Percentiles rank a stretch among this genome's conserved stretches.
These are phyloP conservation scores for Lanmaoa pseudosensibilis DNA, from an alignment of 768 basidiomycete genomes.

Conservation along the genomic window DNA sequence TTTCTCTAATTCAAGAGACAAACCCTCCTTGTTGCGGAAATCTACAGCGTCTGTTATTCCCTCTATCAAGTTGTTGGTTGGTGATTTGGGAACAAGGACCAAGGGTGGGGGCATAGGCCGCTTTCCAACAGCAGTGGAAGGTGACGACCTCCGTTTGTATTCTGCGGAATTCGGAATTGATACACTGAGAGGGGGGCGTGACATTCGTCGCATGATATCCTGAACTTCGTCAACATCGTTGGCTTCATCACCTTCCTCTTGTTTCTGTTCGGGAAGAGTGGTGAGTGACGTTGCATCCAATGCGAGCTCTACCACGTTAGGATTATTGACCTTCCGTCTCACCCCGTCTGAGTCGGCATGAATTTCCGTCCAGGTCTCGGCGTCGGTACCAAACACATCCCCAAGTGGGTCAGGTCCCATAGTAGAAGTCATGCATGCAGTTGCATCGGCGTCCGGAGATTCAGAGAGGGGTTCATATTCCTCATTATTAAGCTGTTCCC, in stretches of 20 bases:
- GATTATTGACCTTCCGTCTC: constrained; percentile 30
- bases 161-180: constrained; percentile 44
- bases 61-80: constrained; percentile 32
- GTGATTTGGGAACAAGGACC: constrained; percentile 44
- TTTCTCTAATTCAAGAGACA: constrained; percentile 28
- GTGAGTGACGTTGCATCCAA: constrained; percentile 45
- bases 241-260: constrained; percentile 34
- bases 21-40: constrained; percentile 18
- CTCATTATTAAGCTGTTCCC: constrained; percentile 28
- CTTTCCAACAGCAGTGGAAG: constrained; percentile 31
- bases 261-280: constrained; percentile 25
- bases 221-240: constrained; percentile 34
- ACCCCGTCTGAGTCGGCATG: constrained; percentile 35
- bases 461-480: constrained; percentile 33
- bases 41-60: constrained; percentile 9
- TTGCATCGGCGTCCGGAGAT: constrained; percentile 31
- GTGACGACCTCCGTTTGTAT: constrained; percentile 37
- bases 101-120: constrained; percentile 61
- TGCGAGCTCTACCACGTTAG: constrained; percentile 53
- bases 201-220: constrained; percentile 43
- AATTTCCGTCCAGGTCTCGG: constrained; percentile 60
- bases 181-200: constrained; percentile 33
- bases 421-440: constrained; percentile 39
- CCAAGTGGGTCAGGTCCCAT: constrained; percentile 49
- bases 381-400: constrained; percentile 68